Evolutionary conservation across 2,329 filamentous ascomycete genomes (phyloP), one percentile per base, ranked within the genome.

Genomic region (Stagonosporopsis rhizophila): DNA sequence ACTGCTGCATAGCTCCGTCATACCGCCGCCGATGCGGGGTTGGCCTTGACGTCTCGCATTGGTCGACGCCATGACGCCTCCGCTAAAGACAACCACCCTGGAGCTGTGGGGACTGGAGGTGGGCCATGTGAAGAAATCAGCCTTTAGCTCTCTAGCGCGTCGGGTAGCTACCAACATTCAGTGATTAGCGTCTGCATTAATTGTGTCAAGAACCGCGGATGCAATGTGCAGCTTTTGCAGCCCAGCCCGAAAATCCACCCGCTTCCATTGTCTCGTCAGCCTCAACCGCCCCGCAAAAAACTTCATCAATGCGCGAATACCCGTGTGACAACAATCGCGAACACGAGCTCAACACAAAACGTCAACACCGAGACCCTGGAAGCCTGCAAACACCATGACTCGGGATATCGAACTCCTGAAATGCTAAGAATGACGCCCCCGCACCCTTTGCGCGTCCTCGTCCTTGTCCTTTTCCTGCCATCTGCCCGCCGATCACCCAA

Each of bases 1-100:
- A n/a, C n/a, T n/a, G 48, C 52, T 59, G 52, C 53, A 57, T 39
- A 42, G 44, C 38, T 54, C 52, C 52, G 62, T 63, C 62, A 61
- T 60, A 52, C 40, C 40, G 47, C 51, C 49, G 39, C 20, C n/a
- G 44, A 62, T 62, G 62, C 62, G 62, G 62, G 62, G 62, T 58
- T 47, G 55, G 55, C 54, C 52, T 59, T 54, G 59, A 47, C 47
- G 42, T 44, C 22, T 55, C 35, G 30, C 30, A n/a, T 56, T 52
- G 45, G 34, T 34, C 48, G 51, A 54, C 38, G 41, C 51, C 32
- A 28, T 45, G 51, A 54, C 38, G 41, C 51, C 32, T 52, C 44
- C 41, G 27, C 41, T 44, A 28, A 47, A 25, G 35, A 15, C n/a
- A n/a, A n/a, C n/a, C n/a, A 41, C 51, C 44, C 53, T 47, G 48